A percentile compares a stretch with the other conserved stretches of the same genome.
Conservation (phyloP, 768 basidiomycete genomes). For the Mycena vitilis region DNA sequence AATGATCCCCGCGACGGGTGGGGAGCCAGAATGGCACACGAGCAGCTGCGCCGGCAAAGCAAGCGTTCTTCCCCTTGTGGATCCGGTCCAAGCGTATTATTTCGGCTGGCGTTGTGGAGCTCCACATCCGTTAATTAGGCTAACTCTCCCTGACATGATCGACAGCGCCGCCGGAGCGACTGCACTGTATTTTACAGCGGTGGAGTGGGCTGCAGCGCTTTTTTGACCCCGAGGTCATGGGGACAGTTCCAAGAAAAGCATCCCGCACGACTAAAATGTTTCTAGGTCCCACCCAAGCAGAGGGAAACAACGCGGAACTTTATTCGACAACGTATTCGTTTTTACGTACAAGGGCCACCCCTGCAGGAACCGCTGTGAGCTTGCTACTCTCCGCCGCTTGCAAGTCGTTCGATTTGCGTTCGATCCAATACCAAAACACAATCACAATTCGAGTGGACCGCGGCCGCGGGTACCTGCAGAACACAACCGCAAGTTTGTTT, state of each 20-base stretch:
- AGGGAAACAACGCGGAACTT: conserved; percentile 24
- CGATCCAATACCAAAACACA: conserved; percentile 14
- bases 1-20: conserved; percentile 9
- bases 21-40: background rate
- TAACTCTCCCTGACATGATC: background rate
- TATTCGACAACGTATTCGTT: conserved; percentile 35
- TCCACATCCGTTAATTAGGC: background rate
- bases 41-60: conserved; percentile 1
- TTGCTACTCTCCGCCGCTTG: conserved; percentile 6
- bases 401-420: conserved; percentile 22
- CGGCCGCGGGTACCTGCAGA: conserved; percentile 22
- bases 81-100: conserved; percentile 31
- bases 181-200: background rate
- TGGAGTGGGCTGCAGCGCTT: conserved; percentile 22
- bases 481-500: conserved; percentile 9
- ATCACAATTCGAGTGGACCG: background rate
- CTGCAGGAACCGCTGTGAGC: conserved; percentile 2
- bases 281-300: background rate
- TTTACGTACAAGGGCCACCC: conserved; percentile 21
- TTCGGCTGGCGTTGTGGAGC: conserved; percentile 27
- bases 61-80: background rate
- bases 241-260: background rate
- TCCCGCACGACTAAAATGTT: background rate
- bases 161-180: conserved; percentile 4
- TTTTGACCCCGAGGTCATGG: conserved; percentile 5